Percentiles rank a stretch among this genome's conserved stretches.
Evolutionary conservation across 768 basidiomycete species (phyloP).

Genomic region (Trametes sanguinea): DNA sequence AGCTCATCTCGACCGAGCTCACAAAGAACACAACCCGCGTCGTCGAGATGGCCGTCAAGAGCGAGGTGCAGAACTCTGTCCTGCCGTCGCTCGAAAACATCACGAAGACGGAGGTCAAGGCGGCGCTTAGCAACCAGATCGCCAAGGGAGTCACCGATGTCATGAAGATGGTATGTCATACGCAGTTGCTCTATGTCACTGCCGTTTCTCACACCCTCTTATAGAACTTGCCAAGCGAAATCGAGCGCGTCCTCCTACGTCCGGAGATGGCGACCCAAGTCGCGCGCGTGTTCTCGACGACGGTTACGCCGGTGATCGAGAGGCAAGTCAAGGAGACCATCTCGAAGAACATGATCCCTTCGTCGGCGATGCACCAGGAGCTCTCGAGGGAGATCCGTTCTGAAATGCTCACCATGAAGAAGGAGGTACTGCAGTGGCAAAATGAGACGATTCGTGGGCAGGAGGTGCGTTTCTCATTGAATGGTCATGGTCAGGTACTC

Average conservation of each 20-base stretch:
- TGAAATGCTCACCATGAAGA: constrained; percentile 76
- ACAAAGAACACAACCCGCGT: constrained; percentile 87
- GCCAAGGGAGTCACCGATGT: constrained; percentile 70
- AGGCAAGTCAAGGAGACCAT: constrained; percentile 81
- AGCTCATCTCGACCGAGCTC: constrained; percentile 83
- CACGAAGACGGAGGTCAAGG: constrained; percentile 78
- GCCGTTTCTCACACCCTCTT: background rate
- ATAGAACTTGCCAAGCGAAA: constrained; percentile 75
- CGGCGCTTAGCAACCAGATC: constrained; percentile 77
- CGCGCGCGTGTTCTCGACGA: constrained; percentile 69
- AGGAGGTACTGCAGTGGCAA: constrained; percentile 82
- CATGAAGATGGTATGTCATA: constrained; percentile 65
- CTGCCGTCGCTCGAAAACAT: constrained; percentile 81
- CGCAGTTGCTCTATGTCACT: background rate
- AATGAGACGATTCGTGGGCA: constrained; percentile 74
- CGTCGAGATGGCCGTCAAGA: constrained; percentile 87
- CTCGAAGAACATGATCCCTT: constrained; percentile 70
- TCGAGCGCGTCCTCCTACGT: constrained; percentile 75
- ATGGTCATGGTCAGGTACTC: background rate
- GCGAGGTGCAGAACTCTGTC: constrained; percentile 81
- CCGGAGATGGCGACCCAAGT: constrained; percentile 79
- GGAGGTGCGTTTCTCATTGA: constrained; percentile 54
- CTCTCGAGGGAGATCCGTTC: constrained; percentile 71
- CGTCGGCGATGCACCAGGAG: constrained; percentile 79
- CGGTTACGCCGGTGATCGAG: constrained; percentile 75